Conservation (phyloP, 1,284 basidiomycete species). For the Schizophyllum commune region DNA sequence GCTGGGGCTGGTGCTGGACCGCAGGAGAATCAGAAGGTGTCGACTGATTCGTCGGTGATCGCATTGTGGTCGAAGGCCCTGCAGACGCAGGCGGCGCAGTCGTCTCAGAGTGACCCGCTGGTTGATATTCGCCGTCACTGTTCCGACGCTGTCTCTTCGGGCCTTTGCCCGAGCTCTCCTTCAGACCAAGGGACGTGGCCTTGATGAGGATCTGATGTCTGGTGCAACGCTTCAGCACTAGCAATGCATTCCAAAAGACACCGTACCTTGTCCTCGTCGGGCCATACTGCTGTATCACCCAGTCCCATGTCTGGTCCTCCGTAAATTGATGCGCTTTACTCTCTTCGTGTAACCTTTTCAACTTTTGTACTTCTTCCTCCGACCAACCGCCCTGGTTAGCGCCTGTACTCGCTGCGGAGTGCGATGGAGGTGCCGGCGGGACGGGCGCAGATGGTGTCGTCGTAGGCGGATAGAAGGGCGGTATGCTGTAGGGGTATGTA, state of each 20-base stretch:
- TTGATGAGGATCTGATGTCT: conserved; percentile 76
- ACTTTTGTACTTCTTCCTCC: conserved; percentile 60
- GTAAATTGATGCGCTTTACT: conserved; percentile 28
- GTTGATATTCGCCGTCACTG: conserved; percentile 16
- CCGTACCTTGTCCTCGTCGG: background rate
- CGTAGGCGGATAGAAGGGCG: conserved; percentile 6
- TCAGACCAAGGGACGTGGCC: conserved; percentile 64
- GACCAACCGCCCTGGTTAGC: conserved; percentile 68
- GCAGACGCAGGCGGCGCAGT: background rate
- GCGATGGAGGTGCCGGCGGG: conserved; percentile 10
- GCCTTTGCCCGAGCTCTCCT: conserved; percentile 59
- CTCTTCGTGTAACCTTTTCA: conserved; percentile 61
- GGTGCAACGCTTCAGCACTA: conserved; percentile 2
- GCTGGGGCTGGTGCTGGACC: conserved; percentile 1
- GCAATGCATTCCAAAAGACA: background rate
- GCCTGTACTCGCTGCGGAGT: conserved; percentile 29
- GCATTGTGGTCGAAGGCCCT: background rate
- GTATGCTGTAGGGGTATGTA: conserved; percentile 26
- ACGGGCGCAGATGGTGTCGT: background rate
- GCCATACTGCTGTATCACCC: background rate
- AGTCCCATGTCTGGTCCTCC: conserved; percentile 15
- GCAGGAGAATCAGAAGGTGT: background rate
- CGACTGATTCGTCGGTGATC: background rate
- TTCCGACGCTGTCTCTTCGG: conserved; percentile 46
- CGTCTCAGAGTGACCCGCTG: background rate